These are phyloP conservation scores for Biscogniauxia sp. DNA, from an alignment of 2,329 filamentous ascomycete genomes.

Conservation along the genomic window DNA sequence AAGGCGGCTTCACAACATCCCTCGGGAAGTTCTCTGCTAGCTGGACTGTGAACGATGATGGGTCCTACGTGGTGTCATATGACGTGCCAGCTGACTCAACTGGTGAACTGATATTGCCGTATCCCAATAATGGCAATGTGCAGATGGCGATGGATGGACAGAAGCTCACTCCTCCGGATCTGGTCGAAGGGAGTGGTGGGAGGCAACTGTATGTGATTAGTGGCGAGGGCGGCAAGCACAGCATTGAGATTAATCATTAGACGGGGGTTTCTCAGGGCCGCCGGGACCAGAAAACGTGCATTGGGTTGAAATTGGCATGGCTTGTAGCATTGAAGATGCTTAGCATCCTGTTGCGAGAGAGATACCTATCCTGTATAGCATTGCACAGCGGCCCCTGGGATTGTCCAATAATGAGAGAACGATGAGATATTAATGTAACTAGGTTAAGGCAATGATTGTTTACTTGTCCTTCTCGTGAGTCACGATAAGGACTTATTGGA, in stretches of 20 bases:
- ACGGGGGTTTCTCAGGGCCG: background rate
- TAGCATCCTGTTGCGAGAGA: too few relatives aligned
- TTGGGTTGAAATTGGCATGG: background rate
- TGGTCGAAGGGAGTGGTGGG: constrained; percentile 6
- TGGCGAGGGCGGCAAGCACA: constrained; percentile 14
- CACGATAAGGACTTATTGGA: background rate
- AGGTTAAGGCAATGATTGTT: too few relatives aligned
- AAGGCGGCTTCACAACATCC: constrained; percentile 40
- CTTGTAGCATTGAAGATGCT: background rate
- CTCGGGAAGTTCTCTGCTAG: constrained; percentile 37
- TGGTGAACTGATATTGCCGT: constrained; percentile 26
- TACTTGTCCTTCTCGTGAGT: background rate
- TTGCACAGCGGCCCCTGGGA: background rate
- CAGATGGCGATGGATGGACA: constrained; percentile 22
- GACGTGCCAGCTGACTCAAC: constrained; percentile 24
- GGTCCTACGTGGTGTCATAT: constrained; percentile 23
- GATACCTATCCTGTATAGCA: background rate
- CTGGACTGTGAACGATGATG: constrained; percentile 24
- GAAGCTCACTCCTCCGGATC: background rate
- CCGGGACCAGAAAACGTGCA: too few relatives aligned
- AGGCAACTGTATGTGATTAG: constrained; percentile 9
- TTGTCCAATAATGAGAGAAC: background rate
- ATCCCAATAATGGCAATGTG: constrained; percentile 1
- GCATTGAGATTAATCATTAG: constrained; percentile 13
- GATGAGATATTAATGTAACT: background rate